Evolutionary conservation across 1,284 basidiomycete species (phyloP), one percentile per base, ranked within the genome.

Genomic region (Boletus sp.): DNA sequence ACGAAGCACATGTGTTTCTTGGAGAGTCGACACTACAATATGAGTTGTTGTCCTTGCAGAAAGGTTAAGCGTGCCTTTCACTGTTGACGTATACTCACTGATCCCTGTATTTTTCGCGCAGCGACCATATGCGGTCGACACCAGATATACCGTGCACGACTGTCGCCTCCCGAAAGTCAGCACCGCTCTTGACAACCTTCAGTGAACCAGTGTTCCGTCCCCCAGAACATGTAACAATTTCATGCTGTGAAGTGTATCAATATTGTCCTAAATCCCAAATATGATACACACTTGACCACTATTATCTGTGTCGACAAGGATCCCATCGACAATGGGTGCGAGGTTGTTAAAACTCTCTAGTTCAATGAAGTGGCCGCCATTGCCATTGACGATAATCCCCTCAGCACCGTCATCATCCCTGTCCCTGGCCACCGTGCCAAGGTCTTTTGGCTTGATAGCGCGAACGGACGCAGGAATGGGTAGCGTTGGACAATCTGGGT

Each of bases 211-310:
- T 84, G 60, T 86, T 93, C 20, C 83, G 82, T 0, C 88, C 89
- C 2, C 96, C 96, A 3, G 94, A 96, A 62, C 93, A 94, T 0
- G 94, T 91, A 4, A 98, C 84, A 48, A 98, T 83, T 69, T 95
- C 87, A 15, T 83, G 83, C 87, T 92, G 67, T 9, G 4, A 43
- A 54, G 35, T 49, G 22, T 42, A 53, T 70, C 15, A 59, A 51
- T 11, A 58, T 43, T 57, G 24, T 11, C 22, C n/a, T 18, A 20
- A 27, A 50, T 35, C 13, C 15, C 11, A 39, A 18, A 31, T 24
- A 47, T 37, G 41, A 22, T 4, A 70, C 83, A 65, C 65, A 92
- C 91, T 74, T 92, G 86, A 11, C 88, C 88, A 57, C 84, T 89
- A 0, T 83, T 82, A 52, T 94, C 92, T 4, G 81, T 78, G 68